Evolutionary conservation across 495 filamentous ascomycete genomes (phyloP).

Genomic region (Penicillium steckii): DNA sequence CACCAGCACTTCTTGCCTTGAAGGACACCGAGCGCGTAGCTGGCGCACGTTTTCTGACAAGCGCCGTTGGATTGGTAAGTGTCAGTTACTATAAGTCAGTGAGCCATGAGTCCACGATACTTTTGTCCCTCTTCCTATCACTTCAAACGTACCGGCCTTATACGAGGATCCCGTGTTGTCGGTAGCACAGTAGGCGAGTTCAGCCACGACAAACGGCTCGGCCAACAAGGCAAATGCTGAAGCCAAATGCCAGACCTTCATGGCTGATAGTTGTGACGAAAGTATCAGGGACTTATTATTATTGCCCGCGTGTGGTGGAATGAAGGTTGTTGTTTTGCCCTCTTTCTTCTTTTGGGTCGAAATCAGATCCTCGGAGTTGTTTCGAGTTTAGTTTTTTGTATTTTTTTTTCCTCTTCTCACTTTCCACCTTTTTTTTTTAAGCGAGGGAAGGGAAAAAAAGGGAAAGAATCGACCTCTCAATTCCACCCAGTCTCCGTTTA

Average conservation of each 20-base stretch:
- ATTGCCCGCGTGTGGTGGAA: not conserved
- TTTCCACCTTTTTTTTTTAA: not conserved
- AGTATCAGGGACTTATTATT: not conserved
- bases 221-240: slow-evolving; percentile 15
- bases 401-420: not conserved
- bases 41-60: slow-evolving; percentile 54
- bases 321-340: not conserved
- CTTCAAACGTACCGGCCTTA: slow-evolving; percentile 25
- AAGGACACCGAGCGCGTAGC: slow-evolving; percentile 68
- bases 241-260: slow-evolving; percentile 16
- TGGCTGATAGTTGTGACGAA: slow-evolving; percentile 4
- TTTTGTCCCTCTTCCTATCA: not conserved
- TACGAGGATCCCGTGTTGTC: slow-evolving; percentile 46
- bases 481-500: not conserved
- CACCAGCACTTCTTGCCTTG: slow-evolving; percentile 72
- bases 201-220: slow-evolving; percentile 18
- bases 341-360: not conserved
- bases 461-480: not conserved
- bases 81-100: slow-evolving; percentile 41
- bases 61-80: slow-evolving; percentile 66
- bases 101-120: not conserved
- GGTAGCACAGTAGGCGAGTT: slow-evolving; percentile 42
- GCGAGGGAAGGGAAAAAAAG: too few relatives aligned
- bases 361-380: not conserved
- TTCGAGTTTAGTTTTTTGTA: not conserved